phyloP scores from a whole-genome alignment of 2,329 filamentous ascomycete species.

The Clonostachys byssicola region DNA sequence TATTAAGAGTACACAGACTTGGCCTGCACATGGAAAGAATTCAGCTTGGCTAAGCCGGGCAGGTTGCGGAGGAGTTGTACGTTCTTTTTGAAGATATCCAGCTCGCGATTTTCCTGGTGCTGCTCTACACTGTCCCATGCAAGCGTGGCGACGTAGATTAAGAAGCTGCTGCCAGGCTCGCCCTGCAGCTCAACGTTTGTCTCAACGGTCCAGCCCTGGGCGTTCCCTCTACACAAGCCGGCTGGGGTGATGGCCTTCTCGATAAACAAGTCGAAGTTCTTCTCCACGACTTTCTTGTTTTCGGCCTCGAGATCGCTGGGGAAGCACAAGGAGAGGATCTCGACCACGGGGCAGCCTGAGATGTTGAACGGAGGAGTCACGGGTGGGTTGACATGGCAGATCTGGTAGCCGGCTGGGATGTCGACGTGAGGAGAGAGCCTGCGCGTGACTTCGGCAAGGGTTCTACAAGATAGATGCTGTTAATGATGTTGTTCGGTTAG shows the following conservation, averaged over 20 bases:
- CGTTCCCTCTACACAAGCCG: background rate
- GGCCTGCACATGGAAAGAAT: conserved; percentile 5
- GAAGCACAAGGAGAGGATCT: conserved; percentile 7
- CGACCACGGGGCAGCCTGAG: conserved; percentile 1
- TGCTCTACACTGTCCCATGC: conserved; percentile 31
- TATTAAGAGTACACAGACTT: background rate
- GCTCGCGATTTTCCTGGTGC: conserved; percentile 26
- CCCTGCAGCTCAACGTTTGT: conserved; percentile 20
- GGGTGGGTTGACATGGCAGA: background rate
- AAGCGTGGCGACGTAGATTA: conserved; percentile 17
- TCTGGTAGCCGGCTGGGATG: background rate
- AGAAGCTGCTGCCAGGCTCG: conserved; percentile 13
- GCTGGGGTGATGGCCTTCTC: conserved; percentile 4
- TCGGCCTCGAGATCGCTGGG: conserved; percentile 3
- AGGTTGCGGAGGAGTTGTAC: conserved; percentile 14
- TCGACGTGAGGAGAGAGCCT: background rate
- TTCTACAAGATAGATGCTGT: background rate
- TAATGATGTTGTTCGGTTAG: background rate
- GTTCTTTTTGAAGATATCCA: conserved; percentile 24
- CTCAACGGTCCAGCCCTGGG: conserved; percentile 21
- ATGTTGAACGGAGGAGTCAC: conserved; percentile 1
- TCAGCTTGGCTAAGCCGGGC: conserved; percentile 12
- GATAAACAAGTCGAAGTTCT: conserved; percentile 3
- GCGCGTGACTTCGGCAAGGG: too few species aligned
- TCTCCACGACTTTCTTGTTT: background rate